Base-by-base conservation (phyloP, 176 grass and related monocot species). In the Otatea glauca region DNA sequence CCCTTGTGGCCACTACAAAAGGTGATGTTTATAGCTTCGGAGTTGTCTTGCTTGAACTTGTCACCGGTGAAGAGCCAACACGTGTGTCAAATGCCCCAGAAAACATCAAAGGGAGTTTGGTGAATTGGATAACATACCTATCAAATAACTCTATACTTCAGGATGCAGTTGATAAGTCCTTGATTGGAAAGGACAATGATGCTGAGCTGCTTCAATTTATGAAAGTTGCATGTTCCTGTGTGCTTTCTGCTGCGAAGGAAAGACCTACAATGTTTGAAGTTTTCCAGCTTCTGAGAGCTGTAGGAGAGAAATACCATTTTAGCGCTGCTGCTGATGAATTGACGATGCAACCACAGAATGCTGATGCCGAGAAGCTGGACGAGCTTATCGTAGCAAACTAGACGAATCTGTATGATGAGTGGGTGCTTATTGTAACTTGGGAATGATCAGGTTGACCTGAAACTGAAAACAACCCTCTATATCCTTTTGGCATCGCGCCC, bases 181-280 rank as follows among this genome's bases (percentile, higher is more conserved):
- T 97, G 70, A 83, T 92, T 59, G 86, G 84, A 18, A 88, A 89
- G 61, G 85, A 77, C 25, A 25, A 56, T 48, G 83, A 89, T 16
- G 72, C 70, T 38, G 94, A 97, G 84, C 37, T 97, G n/a, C 78
- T 92, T 80, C 92, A 92, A 61, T 85, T 92, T 70, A 63, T 97
- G 77, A 97, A 97, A 92, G 81, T 97, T 0, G 94, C 92, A 1
- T 94, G 86, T 60, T 84, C 83, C 37, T 97, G 94, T 81, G 90
- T 87, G 6, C 56, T 92, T 6, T 60, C 88, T 34, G 77, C 70
- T 55, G 84, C 90, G 0, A 97, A 91, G 86, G 94, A 92, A 78
- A 91, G 94, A 81, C 94, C 94, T 1, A 97, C 95, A n/a, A 97
- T 97, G 95, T 94, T 97, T 81, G 95, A 97, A 87, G 95, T 94